Evolutionary conservation across 2,329 filamentous ascomycete species (phyloP).

Genomic region (Fusarium decemcellulare): DNA sequence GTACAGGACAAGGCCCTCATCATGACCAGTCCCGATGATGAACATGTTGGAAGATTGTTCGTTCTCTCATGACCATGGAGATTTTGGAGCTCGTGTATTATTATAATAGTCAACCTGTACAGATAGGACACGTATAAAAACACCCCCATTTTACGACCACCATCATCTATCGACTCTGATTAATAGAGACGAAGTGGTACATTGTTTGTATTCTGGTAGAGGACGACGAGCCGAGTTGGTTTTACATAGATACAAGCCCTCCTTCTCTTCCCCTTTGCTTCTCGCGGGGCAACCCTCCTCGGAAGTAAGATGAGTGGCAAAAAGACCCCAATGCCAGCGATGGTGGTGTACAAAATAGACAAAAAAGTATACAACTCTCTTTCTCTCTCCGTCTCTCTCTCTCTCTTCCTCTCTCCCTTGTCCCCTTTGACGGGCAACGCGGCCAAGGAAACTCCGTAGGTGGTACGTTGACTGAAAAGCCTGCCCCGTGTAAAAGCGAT

Average conservation of each 20-base stretch:
- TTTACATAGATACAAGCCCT: slow-evolving; percentile 46
- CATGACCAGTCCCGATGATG: slow-evolving; percentile 13
- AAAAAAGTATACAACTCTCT: slow-evolving; percentile 43
- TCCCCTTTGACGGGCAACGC: slow-evolving; percentile 22
- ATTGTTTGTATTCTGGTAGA: slow-evolving; percentile 46
- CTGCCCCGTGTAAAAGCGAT: slow-evolving; percentile 19
- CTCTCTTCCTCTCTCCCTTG: slow-evolving; percentile 10
- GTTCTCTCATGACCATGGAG: not conserved
- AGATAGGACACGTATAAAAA: not conserved
- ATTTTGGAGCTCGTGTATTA: not conserved
- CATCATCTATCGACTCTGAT: not conserved
- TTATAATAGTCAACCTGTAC: not conserved
- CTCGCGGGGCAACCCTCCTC: slow-evolving; percentile 31
- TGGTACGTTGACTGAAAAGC: not conserved
- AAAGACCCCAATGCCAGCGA: slow-evolving; percentile 42
- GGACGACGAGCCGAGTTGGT: slow-evolving; percentile 47
- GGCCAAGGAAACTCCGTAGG: slow-evolving; percentile 11
- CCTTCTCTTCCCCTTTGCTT: slow-evolving; percentile 30
- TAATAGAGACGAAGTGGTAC: slow-evolving; percentile 36
- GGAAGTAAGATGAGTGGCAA: slow-evolving; percentile 41
- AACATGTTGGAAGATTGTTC: not conserved
- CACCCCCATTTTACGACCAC: not conserved
- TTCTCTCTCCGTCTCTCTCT: slow-evolving; percentile 32
- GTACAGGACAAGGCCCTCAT: slow-evolving; percentile 12
- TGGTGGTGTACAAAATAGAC: slow-evolving; percentile 47